Base-by-base conservation (phyloP, 768 basidiomycete genomes). In the Phanerochaete sordida region DNA sequence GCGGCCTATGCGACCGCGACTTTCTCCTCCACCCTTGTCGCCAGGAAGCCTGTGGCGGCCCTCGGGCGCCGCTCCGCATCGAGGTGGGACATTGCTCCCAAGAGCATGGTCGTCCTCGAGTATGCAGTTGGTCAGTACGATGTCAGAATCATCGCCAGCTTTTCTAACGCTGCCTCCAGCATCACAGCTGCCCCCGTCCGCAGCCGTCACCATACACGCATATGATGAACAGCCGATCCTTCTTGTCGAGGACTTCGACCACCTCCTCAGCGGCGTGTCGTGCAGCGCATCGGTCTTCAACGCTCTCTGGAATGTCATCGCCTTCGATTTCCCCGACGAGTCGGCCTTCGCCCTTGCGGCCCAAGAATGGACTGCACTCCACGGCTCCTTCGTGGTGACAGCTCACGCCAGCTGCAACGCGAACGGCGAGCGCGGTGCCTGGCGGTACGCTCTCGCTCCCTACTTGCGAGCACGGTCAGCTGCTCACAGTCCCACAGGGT, bases 331-430 rank as follows among this genome's bases (percentile, higher is more conserved):
- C 27, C 8, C 23, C 0, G 44, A 24, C 45, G 23, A 49, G 1
- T 28, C 37, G 4, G 53, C 53, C 1, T 56, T 35, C 26, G 47
- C 5, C 7, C 45, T 23, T 1, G 59, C 59, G 1, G n/a, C 51
- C 2, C 2, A 21, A 1, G 24, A 30, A 15, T 61, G 59, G 59
- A 31, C 31, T 1, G 7, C 12, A 2, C 24, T 59, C 27, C n/a
- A 39, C 7, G 37, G 16, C 21, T 61, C 56, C 46, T 33, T 54
- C 13, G 31, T 60, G 8, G 31, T 61, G 0, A 61, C 59, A 16
- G 39, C 59, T 28, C 59, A 61, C n/a, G 24, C 59, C 16, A 35
- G 45, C 16, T 61, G 59, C 54, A 61, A 61, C 35, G 13, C 33
- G 0, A 47, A 9, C 5, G 37, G 51, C 13, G 59, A 61, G 24